Evolutionary conservation across 176 grass and related monocot genomes (phyloP).

Genomic region (Urochloa ruziziensis): DNA sequence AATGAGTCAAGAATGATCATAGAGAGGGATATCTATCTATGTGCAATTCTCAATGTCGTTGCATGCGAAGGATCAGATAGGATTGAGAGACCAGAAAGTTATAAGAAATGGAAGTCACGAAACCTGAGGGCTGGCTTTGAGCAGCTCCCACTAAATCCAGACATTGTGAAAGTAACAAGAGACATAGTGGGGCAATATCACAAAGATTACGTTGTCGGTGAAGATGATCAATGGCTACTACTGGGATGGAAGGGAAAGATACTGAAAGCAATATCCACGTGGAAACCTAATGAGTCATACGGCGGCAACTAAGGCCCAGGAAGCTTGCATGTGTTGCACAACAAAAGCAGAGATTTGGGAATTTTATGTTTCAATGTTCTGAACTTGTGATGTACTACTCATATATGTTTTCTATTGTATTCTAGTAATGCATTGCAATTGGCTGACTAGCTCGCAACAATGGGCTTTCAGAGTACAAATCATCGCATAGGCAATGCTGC

Average conservation of each 20-base stretch:
- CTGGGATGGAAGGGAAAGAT: constrained; percentile 45
- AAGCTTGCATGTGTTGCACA: neutral
- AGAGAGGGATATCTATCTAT: constrained; percentile 12
- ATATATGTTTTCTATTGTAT: neutral
- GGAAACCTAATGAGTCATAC: constrained; percentile 10
- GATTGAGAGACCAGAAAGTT: constrained; percentile 36
- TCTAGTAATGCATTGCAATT: neutral
- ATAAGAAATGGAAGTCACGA: constrained; percentile 30
- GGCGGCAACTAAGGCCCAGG: neutral
- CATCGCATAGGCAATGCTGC: neutral
- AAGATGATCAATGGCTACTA: constrained; percentile 41
- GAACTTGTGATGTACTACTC: neutral
- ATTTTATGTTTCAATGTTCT: neutral
- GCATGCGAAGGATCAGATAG: constrained; percentile 43
- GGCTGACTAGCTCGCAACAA: neutral
- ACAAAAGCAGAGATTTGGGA: neutral
- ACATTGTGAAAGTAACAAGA: constrained; percentile 4
- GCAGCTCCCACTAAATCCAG: constrained; percentile 29
- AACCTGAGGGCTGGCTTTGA: constrained; percentile 22
- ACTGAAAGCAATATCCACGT: constrained; percentile 29
- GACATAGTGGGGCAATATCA: constrained; percentile 23
- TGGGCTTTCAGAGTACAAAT: neutral
- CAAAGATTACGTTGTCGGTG: constrained; percentile 17
- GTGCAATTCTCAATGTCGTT: constrained; percentile 24
- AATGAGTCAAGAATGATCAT: constrained; percentile 28